Conservation (phyloP, 2,329 filamentous ascomycete species). For the Eutypella sp. region DNA sequence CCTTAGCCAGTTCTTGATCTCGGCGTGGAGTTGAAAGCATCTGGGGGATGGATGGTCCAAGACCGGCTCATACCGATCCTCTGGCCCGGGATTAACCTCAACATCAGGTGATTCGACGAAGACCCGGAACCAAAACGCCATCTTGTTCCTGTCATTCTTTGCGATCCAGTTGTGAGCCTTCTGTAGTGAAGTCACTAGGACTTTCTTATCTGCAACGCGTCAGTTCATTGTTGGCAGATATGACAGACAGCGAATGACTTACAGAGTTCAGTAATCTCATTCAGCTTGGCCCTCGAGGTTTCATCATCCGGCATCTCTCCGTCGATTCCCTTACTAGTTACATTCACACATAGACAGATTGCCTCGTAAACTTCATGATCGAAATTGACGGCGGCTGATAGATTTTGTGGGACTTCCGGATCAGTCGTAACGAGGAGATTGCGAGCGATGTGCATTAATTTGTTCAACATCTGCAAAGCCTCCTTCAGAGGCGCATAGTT, state of each 20-base stretch:
- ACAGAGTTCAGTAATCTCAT: slow-evolving; percentile 62
- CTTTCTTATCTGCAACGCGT: slow-evolving; percentile 51
- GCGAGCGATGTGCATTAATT: slow-evolving; percentile 61
- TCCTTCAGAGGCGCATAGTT: slow-evolving; percentile 58
- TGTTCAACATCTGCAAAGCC: slow-evolving; percentile 59
- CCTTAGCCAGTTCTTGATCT: slow-evolving; percentile 59
- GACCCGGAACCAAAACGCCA: slow-evolving; percentile 64
- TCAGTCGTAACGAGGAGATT: slow-evolving; percentile 61
- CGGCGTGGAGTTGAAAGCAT: slow-evolving; percentile 52
- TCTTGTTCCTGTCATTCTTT: slow-evolving; percentile 65
- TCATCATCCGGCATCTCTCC: slow-evolving; percentile 57
- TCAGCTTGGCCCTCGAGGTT: slow-evolving; percentile 49
- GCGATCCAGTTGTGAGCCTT: slow-evolving; percentile 67
- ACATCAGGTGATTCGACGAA: slow-evolving; percentile 48
- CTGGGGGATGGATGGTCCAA: slow-evolving; percentile 49
- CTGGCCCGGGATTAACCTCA: slow-evolving; percentile 43
- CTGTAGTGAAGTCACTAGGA: slow-evolving; percentile 61
- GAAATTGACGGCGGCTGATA: slow-evolving; percentile 59
- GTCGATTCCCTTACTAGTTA: slow-evolving; percentile 63
- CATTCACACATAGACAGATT: slow-evolving; percentile 61
- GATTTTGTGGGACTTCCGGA: slow-evolving; percentile 60
- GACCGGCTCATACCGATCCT: slow-evolving; percentile 47
- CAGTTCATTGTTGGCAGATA: slow-evolving; percentile 9
- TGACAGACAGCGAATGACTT: slow-evolving; percentile 21
- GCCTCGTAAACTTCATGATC: slow-evolving; percentile 63